Conservation (phyloP, 106 monocot genomes). For the Allium cepa region DNA sequence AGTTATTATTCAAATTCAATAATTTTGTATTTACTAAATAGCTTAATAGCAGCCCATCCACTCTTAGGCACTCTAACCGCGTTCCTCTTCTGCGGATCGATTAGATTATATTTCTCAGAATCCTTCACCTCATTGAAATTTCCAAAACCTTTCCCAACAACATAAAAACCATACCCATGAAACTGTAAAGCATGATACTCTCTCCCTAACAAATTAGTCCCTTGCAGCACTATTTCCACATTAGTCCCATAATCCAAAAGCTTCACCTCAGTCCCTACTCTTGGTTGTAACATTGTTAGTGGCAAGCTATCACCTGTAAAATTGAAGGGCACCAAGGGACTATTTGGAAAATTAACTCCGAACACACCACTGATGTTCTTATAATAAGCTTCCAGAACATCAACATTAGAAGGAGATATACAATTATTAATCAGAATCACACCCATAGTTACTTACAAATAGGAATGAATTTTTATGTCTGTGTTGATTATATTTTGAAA, state of each 20-base stretch:
- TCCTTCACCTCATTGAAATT: conserved; percentile 45
- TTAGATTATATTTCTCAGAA: conserved; percentile 35
- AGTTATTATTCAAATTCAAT: too few relatives aligned
- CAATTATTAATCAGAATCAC: too few relatives aligned
- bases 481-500: too few relatives aligned
- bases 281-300: conserved; percentile 1
- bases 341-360: conserved; percentile 4
- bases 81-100: conserved; percentile 35
- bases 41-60: conserved; percentile 43
- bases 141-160: conserved; percentile 50
- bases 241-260: conserved; percentile 32
- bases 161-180: conserved; percentile 60
- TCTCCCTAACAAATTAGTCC: conserved; percentile 31
- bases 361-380: conserved; percentile 1
- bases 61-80: conserved; percentile 38
- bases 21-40: too few relatives aligned
- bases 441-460: too few relatives aligned
- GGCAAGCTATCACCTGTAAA: conserved; percentile 10
- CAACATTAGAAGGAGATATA: background rate
- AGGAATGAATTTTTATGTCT: too few relatives aligned
- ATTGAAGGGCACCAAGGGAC: conserved; percentile 14
- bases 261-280: conserved; percentile 32
- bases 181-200: conserved; percentile 67
- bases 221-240: conserved; percentile 61
- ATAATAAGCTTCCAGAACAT: conserved; percentile 25